phyloP scores from a whole-genome alignment of 2,329 filamentous ascomycete species.

The Chrysoporthe puriensis region DNA sequence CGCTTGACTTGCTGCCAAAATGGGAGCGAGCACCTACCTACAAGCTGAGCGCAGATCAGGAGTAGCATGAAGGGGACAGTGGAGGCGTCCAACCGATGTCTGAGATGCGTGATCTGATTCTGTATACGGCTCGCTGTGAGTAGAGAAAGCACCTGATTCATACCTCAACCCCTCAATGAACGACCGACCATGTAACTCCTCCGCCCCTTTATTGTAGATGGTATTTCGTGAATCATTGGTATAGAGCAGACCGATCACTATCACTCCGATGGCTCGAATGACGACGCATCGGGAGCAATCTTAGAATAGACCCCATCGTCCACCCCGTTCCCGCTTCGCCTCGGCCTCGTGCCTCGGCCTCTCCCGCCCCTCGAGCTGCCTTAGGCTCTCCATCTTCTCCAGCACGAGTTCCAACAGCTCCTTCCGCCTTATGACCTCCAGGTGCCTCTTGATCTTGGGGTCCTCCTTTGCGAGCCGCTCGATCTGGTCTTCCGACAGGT shows the following conservation, averaged over 20 bases:
- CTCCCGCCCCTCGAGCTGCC: slow-evolving; percentile 78
- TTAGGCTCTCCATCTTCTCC: slow-evolving; percentile 91
- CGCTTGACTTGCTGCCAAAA: background rate
- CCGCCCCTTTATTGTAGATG: background rate
- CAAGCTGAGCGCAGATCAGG: background rate
- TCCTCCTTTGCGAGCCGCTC: slow-evolving; percentile 94
- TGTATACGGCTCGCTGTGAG: slow-evolving; percentile 10
- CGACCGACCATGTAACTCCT: slow-evolving; percentile 8
- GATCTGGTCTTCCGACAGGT: slow-evolving; percentile 77
- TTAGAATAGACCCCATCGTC: slow-evolving; percentile 28
- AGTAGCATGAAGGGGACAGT: background rate
- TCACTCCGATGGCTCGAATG: background rate
- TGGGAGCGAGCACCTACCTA: background rate
- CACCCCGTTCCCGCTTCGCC: slow-evolving; percentile 34
- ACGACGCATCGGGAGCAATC: background rate
- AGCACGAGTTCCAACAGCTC: slow-evolving; percentile 91
- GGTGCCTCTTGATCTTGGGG: slow-evolving; percentile 82
- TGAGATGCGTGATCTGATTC: slow-evolving; percentile 9
- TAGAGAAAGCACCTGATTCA: slow-evolving; percentile 4
- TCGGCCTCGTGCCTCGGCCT: slow-evolving; percentile 51
- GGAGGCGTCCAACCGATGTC: background rate
- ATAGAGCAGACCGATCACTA: slow-evolving; percentile 10
- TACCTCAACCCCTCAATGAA: background rate
- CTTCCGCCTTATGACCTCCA: slow-evolving; percentile 91
- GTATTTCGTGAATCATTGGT: slow-evolving; percentile 19